Evolutionary conservation across 2,329 filamentous ascomycete species (phyloP), one percentile per base, ranked within the genome.

Genomic region (Neodidymelliopsis sp.): DNA sequence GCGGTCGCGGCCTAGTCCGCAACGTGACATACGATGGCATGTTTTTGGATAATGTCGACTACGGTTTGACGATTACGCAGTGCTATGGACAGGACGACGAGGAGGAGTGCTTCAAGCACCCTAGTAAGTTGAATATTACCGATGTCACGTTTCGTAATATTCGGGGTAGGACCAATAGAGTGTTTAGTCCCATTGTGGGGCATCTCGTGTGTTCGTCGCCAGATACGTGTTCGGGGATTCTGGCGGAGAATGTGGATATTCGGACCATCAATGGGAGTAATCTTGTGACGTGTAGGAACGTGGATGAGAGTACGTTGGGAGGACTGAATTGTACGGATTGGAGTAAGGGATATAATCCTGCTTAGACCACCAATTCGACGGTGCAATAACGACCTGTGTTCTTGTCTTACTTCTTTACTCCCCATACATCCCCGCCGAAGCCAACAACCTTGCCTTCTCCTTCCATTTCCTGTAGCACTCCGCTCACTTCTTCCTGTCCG

Each of bases 401-500:
- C 18, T 30, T 39, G 12, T 45, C 20, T 24, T 40, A 54, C 53
- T 67, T 70, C 49, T 56, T 65, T 18, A 71, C 58, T 1, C 66
- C 64, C 63, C 64, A 73, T 38, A 69, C 54, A 43, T 68, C 69
- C 0, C 67, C 71, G 1, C 69, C 69, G 11, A 68, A 39, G 9
- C 28, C 51, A 4, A 69, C 56, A 6, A 72, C 62, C 53, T 65
- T 69, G 18, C 60, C 70, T 24, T 59, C 55, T 13, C 37, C 59
- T 39, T 71, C 86, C 83, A 96, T 92, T 51, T 88, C 84, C 7
- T 77, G 83, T 49, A 97, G 74, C 69, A 97, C 89, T 70, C 88
- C 89, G 63, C 86, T 84, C 54, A 97, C 75, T 74, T 97, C 92
- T 68, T 96, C 92, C 65, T 90, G 90, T 54, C 88, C 90, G 81